A percentile compares a stretch with the other conserved stretches of the same genome.
phyloP scores from a whole-genome alignment of 2,329 filamentous ascomycete genomes.

The Aspergillus terreus region DNA sequence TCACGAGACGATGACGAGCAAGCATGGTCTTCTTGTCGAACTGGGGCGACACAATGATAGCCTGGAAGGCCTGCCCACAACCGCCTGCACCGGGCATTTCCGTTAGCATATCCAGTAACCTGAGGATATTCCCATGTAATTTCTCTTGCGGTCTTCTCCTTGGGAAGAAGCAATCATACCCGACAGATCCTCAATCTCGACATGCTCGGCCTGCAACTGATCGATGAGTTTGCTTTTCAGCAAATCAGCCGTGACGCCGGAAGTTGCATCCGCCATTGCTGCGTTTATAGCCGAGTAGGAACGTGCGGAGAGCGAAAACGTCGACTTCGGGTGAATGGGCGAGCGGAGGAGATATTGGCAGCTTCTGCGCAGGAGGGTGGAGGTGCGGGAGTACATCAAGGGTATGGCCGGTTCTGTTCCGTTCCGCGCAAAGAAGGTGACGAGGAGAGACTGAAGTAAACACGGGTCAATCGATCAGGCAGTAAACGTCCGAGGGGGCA shows the following conservation, averaged over 20 bases:
- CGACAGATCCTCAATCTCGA: slow-evolving; percentile 88
- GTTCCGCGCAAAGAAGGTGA: background rate
- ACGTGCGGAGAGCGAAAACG: slow-evolving; percentile 34
- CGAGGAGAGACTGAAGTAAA: background rate
- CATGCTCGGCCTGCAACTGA: slow-evolving; percentile 70
- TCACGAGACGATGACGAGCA: slow-evolving; percentile 82
- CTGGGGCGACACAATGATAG: slow-evolving; percentile 65
- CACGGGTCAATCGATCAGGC: background rate
- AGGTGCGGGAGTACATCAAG: slow-evolving; percentile 39
- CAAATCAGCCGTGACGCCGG: slow-evolving; percentile 67
- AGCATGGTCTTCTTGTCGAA: slow-evolving; percentile 72
- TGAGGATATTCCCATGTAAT: too few species aligned
- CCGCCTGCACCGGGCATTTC: slow-evolving; percentile 49
- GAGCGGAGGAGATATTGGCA: slow-evolving; percentile 36
- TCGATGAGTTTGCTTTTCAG: slow-evolving; percentile 66
- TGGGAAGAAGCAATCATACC: slow-evolving; percentile 52
- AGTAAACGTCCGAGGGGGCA: too few species aligned
- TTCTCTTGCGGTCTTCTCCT: background rate
- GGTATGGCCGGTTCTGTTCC: slow-evolving; percentile 3
- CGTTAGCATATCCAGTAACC: background rate
- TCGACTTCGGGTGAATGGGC: slow-evolving; percentile 18
- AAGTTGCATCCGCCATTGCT: slow-evolving; percentile 45
- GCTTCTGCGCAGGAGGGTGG: slow-evolving; percentile 36
- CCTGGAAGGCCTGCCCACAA: slow-evolving; percentile 68
- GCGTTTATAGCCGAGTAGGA: slow-evolving; percentile 32